A percentile compares a stretch with the other conserved stretches of the same genome.
Evolutionary conservation across 306 rosid genomes (phyloP).

Genomic region (Ochetophila trinervis): DNA sequence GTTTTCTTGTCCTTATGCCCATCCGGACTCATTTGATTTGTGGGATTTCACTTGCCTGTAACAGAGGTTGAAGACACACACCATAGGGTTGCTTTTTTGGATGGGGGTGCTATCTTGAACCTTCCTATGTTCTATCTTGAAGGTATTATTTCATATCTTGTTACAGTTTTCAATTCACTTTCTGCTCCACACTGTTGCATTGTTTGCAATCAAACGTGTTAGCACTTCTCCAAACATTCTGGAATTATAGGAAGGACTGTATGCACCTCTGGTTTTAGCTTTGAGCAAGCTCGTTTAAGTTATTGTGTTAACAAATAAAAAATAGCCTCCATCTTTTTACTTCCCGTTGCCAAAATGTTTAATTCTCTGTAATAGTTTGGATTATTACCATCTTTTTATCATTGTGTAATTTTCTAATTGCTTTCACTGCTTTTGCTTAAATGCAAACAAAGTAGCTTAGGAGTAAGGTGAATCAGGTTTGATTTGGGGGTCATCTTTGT

Average conservation of each 20-base stretch:
- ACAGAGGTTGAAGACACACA: conserved; percentile 94
- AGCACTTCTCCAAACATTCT: neutral
- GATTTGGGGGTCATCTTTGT: neutral
- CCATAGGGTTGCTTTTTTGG: conserved; percentile 71
- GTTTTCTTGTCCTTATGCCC: neutral
- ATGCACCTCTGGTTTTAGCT: neutral
- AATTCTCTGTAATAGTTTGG: no score
- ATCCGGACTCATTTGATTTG: neutral
- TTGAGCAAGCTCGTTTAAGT: neutral
- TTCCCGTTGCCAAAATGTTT: no score
- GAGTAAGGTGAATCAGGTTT: no score
- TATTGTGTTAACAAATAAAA: neutral
- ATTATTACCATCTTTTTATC: neutral
- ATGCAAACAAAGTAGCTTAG: neutral
- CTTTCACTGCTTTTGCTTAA: neutral
- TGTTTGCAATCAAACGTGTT: neutral
- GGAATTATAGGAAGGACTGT: neutral
- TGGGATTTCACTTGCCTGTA: conserved; percentile 18
- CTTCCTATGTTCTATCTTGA: conserved; percentile 75
- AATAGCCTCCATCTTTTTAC: neutral
- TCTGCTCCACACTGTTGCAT: neutral
- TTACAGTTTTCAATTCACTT: neutral
- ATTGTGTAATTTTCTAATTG: neutral
- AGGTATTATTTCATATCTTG: conserved; percentile 38
- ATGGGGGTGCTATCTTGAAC: conserved; percentile 62